Conservation (phyloP, 2,329 filamentous ascomycete genomes). For the Chrysoporthe puriensis region DNA sequence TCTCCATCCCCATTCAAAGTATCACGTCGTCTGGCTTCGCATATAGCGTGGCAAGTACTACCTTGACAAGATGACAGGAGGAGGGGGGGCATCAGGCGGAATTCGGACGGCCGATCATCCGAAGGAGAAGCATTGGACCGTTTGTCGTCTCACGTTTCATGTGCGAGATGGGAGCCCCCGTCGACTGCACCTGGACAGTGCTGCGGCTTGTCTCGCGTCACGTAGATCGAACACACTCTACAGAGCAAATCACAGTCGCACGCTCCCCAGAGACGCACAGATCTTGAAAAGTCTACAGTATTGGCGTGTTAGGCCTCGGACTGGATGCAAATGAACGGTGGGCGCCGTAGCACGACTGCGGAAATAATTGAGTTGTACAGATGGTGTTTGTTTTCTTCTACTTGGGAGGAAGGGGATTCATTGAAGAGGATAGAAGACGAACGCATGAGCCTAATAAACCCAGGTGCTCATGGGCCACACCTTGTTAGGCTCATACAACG, state of each 20-base stretch:
- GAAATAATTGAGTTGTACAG: no score
- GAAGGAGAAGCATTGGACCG: conserved; percentile 18
- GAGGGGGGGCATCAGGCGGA: neutral
- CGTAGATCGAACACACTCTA: neutral
- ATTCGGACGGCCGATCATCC: conserved; percentile 26
- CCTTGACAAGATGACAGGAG: neutral
- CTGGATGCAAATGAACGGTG: no score
- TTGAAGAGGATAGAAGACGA: no score
- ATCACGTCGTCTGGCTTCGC: neutral
- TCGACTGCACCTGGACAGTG: neutral
- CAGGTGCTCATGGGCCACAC: no score
- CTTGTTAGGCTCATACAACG: no score
- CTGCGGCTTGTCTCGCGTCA: neutral
- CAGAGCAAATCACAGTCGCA: neutral
- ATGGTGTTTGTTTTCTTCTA: no score
- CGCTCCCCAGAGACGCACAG: neutral
- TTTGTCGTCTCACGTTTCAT: conserved; percentile 15
- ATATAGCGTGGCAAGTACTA: neutral
- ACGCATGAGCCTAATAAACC: no score
- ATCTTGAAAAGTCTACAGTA: no score
- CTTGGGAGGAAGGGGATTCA: no score
- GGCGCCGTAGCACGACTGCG: no score
- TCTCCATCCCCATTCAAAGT: neutral
- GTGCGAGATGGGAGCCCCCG: neutral
- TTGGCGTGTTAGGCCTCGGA: no score